Evolutionary conservation across 805 yeast species (phyloP).

Genomic region (Wickerhamiella bombiphila): DNA sequence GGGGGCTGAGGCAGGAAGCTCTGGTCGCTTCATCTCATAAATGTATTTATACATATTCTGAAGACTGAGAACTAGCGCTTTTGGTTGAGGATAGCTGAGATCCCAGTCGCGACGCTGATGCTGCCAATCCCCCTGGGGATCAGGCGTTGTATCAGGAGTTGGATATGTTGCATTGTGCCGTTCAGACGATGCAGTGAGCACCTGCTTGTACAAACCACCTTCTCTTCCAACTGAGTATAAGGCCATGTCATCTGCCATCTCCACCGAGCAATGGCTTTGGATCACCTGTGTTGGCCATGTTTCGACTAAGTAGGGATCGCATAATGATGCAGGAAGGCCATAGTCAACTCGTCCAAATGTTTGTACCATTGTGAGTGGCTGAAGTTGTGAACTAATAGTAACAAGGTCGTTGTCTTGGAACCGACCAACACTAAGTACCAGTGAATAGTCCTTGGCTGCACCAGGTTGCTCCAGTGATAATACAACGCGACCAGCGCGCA

Average conservation of each 20-base stretch:
- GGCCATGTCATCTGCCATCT: conserved; percentile 1
- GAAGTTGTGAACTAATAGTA: conserved; percentile 21
- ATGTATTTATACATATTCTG: conserved; percentile 7
- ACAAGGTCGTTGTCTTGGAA: conserved; percentile 15
- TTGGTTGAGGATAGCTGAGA: background rate
- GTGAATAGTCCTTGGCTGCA: conserved; percentile 38
- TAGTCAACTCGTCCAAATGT: conserved; percentile 23
- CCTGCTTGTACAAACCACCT: conserved; percentile 16
- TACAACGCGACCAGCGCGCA: conserved; percentile 29
- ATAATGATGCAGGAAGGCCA: conserved; percentile 25
- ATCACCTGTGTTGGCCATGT: conserved; percentile 16
- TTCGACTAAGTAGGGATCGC: conserved; percentile 12
- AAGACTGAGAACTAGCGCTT: conserved; percentile 5
- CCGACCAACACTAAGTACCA: conserved; percentile 27
- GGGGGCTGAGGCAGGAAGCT: background rate
- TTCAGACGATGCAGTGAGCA: background rate
- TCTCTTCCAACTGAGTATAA: conserved; percentile 9
- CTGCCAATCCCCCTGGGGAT: background rate
- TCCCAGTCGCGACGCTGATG: conserved; percentile 5
- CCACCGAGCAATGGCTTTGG: conserved; percentile 12
- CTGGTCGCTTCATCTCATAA: conserved; percentile 5
- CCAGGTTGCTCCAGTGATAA: conserved; percentile 65
- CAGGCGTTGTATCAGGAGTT: conserved; percentile 6
- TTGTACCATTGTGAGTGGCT: conserved; percentile 24
- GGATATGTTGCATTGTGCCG: background rate